Evolutionary conservation across 1,284 basidiomycete genomes (phyloP), one percentile per base, ranked within the genome.

Genomic region (Cryptococcus deneoformans): DNA sequence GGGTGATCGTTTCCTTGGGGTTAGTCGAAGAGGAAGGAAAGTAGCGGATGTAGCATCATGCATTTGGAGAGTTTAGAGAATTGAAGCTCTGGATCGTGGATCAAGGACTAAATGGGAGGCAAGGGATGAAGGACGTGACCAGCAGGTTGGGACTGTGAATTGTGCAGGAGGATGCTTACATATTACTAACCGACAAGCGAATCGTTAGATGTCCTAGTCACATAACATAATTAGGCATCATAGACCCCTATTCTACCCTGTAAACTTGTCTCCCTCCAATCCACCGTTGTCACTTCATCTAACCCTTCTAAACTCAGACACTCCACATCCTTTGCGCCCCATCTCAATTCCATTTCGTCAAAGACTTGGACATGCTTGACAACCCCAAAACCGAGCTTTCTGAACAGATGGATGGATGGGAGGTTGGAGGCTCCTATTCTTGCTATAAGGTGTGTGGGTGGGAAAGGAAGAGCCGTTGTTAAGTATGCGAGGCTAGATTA

Each of bases 1-100:
- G 88, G 3, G 86, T 85, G 12, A 85, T 88, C 57, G 84, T 87
- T 12, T 84, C 86, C 8, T 83, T 90, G 16, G 88, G 89, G 2
- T 79, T 90, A 57, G 89, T 90, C 71, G 80, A 84, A 62, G 83
- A 80, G 60, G 78, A 79, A 40, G 64, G 61, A 44, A 52, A 58
- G 54, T 61, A 60, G 29, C 29, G 29, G 29, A 29, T 29, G 61
- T 42, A 40, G 51, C 47, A 12, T n/a, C 24, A 54, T 40, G 46
- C 40, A 45, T 49, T 14, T 54, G 20, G 46, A 36, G 10, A 34
- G 14, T 7, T 48, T 44, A 16, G 16, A 36, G 34, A 34, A 4
- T 29, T 29, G 29, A 29, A 29, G 29, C 29, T 5, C 29, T 29
- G 29, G 29, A 29, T 29, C 29, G 29, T 29, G 29, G 29, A 29